Conservation (phyloP, 2,329 filamentous ascomycete genomes). For the Dendrostoma leiphaemia region DNA sequence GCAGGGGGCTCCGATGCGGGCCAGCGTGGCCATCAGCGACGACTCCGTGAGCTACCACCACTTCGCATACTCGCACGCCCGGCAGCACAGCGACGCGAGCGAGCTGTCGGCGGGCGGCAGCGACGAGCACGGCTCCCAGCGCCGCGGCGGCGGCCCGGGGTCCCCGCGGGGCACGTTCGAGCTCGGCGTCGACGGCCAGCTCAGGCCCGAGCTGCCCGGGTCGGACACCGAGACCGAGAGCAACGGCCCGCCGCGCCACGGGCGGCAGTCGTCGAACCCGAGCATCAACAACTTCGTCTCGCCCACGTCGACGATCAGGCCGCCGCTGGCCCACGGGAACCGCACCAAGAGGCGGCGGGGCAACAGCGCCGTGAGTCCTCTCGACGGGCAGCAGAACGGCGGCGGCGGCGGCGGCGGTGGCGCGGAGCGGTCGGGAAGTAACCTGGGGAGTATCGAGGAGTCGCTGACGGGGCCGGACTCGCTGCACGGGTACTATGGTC, state of each 20-base stretch:
- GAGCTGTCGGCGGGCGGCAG: constrained; percentile 37
- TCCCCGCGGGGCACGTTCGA: constrained; percentile 31
- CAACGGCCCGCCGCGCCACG: constrained; percentile 3
- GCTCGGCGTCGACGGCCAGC: constrained; percentile 32
- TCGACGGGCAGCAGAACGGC: constrained; percentile 6
- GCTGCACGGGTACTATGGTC: constrained; percentile 48
- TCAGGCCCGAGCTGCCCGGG: constrained; percentile 37
- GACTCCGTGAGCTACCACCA: constrained; percentile 33
- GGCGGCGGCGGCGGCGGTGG: constrained; percentile 20
- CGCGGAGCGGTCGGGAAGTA: constrained; percentile 12
- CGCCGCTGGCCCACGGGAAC: constrained; percentile 1
- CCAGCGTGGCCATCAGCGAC: constrained; percentile 27
- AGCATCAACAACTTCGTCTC: not conserved
- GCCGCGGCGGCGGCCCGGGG: constrained; percentile 17
- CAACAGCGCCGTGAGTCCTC: constrained; percentile 26
- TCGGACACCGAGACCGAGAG: constrained; percentile 23
- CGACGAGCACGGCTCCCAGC: constrained; percentile 23
- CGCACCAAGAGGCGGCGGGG: constrained; percentile 26
- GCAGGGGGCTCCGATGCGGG: constrained; percentile 20
- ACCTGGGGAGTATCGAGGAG: constrained; percentile 39
- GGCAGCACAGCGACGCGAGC: constrained; percentile 43
- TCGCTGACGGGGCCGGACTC: constrained; percentile 16
- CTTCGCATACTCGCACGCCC: constrained; percentile 31
- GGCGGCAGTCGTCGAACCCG: constrained; percentile 20
- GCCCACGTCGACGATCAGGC: constrained; percentile 1